These are phyloP conservation scores for Solanum verrucosum DNA, from an alignment of 257 asterid genomes.

Conservation along the genomic window DNA sequence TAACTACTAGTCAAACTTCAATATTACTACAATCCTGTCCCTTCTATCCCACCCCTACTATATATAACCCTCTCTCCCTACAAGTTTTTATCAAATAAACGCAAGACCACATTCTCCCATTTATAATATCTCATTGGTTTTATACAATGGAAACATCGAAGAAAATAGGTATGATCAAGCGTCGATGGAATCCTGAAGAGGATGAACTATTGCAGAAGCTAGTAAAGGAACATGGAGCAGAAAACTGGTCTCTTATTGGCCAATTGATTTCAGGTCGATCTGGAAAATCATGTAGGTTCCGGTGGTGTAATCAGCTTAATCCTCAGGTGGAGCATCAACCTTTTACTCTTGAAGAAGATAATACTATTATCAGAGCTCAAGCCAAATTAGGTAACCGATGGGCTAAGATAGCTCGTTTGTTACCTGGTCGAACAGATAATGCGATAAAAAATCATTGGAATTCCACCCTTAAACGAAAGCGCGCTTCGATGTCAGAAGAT, in stretches of 20 bases:
- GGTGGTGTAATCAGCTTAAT: not conserved
- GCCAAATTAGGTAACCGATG: not conserved
- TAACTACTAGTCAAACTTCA: not conserved
- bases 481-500: not conserved
- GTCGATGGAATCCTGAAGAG: not conserved
- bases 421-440: not conserved
- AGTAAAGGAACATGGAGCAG: not conserved
- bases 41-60: not conserved
- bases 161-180: not conserved
- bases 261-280: not conserved
- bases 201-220: not conserved
- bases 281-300: not conserved
- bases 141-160: no score
- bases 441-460: not conserved
- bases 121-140: not conserved
- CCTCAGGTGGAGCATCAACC: constrained; percentile 2
- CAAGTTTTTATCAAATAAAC: no score
- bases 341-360: not conserved
- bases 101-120: no score
- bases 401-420: constrained; percentile 1
- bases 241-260: not conserved
- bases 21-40: not conserved
- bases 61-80: no score
- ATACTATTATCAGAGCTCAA: not conserved
- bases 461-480: not conserved